Conservation (phyloP, 2,329 filamentous ascomycete species). For the Alternaria sp. region DNA sequence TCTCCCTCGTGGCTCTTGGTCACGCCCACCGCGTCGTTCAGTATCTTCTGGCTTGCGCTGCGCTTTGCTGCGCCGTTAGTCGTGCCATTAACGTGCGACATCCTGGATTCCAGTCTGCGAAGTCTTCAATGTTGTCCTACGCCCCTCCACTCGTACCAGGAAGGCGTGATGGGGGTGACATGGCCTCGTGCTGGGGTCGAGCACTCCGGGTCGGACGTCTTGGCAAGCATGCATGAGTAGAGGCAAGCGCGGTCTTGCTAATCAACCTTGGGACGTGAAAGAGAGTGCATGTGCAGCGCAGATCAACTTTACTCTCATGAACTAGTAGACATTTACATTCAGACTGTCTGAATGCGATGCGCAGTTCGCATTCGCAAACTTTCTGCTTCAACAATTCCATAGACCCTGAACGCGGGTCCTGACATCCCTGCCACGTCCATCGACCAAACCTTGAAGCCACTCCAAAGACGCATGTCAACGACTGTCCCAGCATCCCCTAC, state of each 20-base stretch:
- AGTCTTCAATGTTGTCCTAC: not conserved
- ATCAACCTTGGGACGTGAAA: not conserved
- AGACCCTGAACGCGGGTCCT: not conserved
- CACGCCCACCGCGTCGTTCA: slow-evolving; percentile 19
- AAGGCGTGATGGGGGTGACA: slow-evolving; percentile 3
- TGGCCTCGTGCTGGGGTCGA: slow-evolving; percentile 10
- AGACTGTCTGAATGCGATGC: not conserved
- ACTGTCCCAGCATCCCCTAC: not conserved
- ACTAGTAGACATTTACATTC: not conserved
- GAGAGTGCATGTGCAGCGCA: not conserved
- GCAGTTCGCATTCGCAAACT: not conserved
- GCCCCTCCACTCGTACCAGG: slow-evolving; percentile 2
- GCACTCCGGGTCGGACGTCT: slow-evolving; percentile 17
- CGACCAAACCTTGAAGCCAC: not conserved
- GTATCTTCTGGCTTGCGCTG: slow-evolving; percentile 9
- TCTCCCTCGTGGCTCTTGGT: slow-evolving; percentile 17
- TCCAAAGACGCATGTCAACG: not conserved
- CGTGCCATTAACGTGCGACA: slow-evolving; percentile 33
- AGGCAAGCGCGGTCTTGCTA: not conserved
- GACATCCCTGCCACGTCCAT: not conserved
- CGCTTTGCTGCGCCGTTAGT: slow-evolving; percentile 29
- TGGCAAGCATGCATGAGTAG: slow-evolving; percentile 22
- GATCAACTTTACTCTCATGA: not conserved
- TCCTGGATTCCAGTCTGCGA: slow-evolving; percentile 4
- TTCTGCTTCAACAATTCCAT: not conserved